phyloP scores from a whole-genome alignment of 2,329 filamentous ascomycete species.

The Cadophora malorum region DNA sequence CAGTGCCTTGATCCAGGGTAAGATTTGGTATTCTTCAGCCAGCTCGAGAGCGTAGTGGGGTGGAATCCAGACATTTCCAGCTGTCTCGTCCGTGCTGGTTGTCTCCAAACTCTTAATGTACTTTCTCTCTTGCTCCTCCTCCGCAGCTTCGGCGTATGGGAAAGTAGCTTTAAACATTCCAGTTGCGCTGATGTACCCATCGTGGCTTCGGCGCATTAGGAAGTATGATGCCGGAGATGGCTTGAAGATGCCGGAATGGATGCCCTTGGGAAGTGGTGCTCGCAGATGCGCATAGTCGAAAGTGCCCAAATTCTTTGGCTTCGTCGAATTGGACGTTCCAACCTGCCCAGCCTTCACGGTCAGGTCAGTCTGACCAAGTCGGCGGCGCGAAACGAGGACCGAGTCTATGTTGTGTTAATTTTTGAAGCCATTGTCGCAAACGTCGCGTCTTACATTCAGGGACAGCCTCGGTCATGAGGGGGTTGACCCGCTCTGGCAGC shows the following conservation, averaged over 20 bases:
- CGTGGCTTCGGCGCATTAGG: slow-evolving; percentile 87
- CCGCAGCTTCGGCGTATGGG: slow-evolving; percentile 73
- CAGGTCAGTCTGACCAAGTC: slow-evolving; percentile 91
- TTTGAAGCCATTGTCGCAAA: slow-evolving; percentile 28
- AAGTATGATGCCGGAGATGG: slow-evolving; percentile 90
- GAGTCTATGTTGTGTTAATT: slow-evolving; percentile 41
- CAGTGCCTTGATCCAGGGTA: slow-evolving; percentile 88
- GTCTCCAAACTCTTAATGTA: slow-evolving; percentile 84
- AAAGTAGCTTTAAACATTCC: slow-evolving; percentile 94
- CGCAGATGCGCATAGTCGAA: slow-evolving; percentile 98
- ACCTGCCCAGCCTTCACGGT: slow-evolving; percentile 79
- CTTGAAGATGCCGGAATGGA: slow-evolving; percentile 92
- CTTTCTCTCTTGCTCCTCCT: slow-evolving; percentile 78
- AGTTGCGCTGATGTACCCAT: slow-evolving; percentile 84
- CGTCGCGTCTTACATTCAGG: slow-evolving; percentile 63
- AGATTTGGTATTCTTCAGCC: slow-evolving; percentile 85
- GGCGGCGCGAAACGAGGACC: slow-evolving; percentile 71
- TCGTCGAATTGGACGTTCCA: slow-evolving; percentile 73
- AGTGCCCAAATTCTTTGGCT: slow-evolving; percentile 75
- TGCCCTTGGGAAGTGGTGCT: slow-evolving; percentile 88
- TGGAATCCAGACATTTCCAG: slow-evolving; percentile 95
- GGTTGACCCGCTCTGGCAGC: slow-evolving; percentile 69
- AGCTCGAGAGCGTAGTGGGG: slow-evolving; percentile 81
- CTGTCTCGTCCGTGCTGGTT: slow-evolving; percentile 89
- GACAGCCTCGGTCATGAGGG: slow-evolving; percentile 67